Evolutionary conservation across 768 basidiomycete genomes (phyloP).

Genomic region (Lentinula detonsa): DNA sequence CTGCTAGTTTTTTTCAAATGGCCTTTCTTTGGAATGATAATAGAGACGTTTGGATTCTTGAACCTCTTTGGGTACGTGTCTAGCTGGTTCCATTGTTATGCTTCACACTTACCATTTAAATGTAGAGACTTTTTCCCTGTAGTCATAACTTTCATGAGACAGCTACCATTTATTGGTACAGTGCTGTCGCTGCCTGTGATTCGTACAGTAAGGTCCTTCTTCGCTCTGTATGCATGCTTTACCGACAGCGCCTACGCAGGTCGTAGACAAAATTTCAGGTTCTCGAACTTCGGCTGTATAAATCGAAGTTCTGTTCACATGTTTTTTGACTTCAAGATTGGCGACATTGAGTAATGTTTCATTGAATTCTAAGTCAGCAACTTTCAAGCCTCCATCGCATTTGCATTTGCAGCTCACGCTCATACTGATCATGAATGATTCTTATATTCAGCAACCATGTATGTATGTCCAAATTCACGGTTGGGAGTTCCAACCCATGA

Average conservation of each 20-base stretch:
- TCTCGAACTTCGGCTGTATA: constrained; percentile 72
- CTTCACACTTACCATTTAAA: not conserved
- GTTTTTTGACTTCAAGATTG: not conserved
- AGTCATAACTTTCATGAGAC: constrained; percentile 92
- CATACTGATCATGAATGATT: no score
- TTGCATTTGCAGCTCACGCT: no score
- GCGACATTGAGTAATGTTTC: not conserved
- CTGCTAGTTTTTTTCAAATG: constrained; percentile 92
- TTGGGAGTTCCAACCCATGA: no score
- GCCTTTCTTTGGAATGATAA: constrained; percentile 88
- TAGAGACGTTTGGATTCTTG: constrained; percentile 95
- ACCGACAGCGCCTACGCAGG: constrained; percentile 31
- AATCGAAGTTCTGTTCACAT: not conserved
- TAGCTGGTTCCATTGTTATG: constrained; percentile 3
- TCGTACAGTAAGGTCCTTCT: constrained; percentile 54
- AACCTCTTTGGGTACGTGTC: constrained; percentile 89
- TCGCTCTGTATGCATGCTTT: not conserved
- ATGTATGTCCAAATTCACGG: not conserved
- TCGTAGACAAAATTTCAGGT: constrained; percentile 75
- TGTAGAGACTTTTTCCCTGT: constrained; percentile 98
- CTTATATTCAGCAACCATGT: not conserved
- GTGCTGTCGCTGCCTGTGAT: constrained; percentile 85
- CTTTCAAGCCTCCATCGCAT: no score
- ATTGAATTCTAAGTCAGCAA: no score
- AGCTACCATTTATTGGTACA: constrained; percentile 88